These are phyloP conservation scores for Tuber indicum DNA, from an alignment of 495 filamentous ascomycete species.

Conservation along the genomic window DNA sequence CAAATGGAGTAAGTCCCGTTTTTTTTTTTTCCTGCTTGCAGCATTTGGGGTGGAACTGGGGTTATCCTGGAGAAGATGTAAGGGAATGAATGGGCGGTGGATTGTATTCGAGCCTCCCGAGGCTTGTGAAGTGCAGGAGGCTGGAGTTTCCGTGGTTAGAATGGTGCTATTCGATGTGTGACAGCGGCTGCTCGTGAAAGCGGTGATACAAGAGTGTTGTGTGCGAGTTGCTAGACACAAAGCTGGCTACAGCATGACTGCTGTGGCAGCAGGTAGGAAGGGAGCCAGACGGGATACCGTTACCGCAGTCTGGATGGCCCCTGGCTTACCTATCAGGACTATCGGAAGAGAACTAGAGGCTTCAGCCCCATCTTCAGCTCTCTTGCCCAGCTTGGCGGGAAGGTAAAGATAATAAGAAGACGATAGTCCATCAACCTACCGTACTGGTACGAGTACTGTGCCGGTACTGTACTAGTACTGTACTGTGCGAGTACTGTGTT, in stretches of 20 bases:
- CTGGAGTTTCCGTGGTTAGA: slow-evolving; percentile 4
- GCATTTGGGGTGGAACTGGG: slow-evolving; percentile 1
- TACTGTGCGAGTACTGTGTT: neutral
- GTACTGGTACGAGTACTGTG: neutral
- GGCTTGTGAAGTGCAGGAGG: slow-evolving; percentile 4
- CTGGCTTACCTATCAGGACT: neutral
- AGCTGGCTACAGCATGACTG: neutral
- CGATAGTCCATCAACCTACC: neutral
- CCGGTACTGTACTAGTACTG: no score
- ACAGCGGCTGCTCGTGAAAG: slow-evolving; percentile 1
- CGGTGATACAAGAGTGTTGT: neutral
- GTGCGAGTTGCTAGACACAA: neutral
- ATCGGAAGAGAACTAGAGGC: neutral
- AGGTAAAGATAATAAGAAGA: neutral
- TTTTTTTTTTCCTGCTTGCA: slow-evolving; percentile 3
- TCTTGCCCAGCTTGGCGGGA: neutral
- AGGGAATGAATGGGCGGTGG: neutral
- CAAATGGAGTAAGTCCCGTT: neutral
- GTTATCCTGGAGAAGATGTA: slow-evolving; percentile 1
- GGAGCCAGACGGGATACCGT: neutral
- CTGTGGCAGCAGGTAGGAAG: neutral
- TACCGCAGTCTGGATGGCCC: neutral
- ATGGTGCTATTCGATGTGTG: slow-evolving; percentile 2
- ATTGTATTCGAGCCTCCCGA: neutral
- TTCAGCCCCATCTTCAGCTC: neutral